These are phyloP conservation scores for Cryomyces minteri DNA, from an alignment of 495 filamentous ascomycete genomes.

Conservation along the genomic window DNA sequence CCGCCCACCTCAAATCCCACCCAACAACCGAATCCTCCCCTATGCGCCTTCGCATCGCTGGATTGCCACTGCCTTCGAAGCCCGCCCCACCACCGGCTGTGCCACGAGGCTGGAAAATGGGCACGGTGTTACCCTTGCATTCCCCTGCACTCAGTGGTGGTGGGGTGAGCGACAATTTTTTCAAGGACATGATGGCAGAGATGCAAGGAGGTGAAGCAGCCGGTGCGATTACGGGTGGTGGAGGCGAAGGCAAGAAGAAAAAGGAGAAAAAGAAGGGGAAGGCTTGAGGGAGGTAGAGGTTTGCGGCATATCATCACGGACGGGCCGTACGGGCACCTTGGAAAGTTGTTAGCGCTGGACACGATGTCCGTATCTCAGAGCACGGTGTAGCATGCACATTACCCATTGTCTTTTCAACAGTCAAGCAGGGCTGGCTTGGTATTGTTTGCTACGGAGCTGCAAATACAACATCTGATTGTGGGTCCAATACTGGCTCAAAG, in stretches of 20 bases:
- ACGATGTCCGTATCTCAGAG: no score
- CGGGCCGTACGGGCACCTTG: no score
- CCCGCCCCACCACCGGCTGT: conserved; percentile 52
- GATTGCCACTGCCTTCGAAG: conserved; percentile 43
- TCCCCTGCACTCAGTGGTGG: conserved; percentile 79
- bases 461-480: no score
- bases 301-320: no score
- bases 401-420: no score
- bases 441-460: no score
- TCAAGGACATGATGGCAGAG: conserved; percentile 95
- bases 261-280: conserved; percentile 25
- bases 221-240: conserved; percentile 33
- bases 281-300: neutral
- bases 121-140: conserved; percentile 64
- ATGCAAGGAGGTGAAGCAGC: conserved; percentile 40
- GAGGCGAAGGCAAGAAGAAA: conserved; percentile 25
- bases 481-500: no score
- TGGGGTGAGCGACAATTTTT: conserved; percentile 86
- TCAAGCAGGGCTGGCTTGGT: no score
- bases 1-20: conserved; percentile 51
- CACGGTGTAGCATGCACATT: no score
- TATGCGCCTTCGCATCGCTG: conserved; percentile 44
- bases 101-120: conserved; percentile 86
- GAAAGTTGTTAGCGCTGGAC: no score
- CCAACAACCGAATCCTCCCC: conserved; percentile 55